These are phyloP conservation scores for Trichomonas tenax DNA, from an alignment of 208 protist genomes.

Conservation along the genomic window DNA sequence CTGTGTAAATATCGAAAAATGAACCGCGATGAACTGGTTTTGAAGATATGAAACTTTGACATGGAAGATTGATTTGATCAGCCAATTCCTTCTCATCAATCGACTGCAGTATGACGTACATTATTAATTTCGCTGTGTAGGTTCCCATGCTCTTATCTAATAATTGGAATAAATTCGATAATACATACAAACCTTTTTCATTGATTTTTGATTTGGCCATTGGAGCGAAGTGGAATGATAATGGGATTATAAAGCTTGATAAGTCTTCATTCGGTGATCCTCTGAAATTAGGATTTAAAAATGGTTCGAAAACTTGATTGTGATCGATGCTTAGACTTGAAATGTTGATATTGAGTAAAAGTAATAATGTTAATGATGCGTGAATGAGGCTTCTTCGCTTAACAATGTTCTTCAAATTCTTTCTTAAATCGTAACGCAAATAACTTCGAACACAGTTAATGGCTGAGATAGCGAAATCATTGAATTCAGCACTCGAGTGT, in stretches of 20 bases:
- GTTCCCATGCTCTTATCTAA: neutral
- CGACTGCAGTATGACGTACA: neutral
- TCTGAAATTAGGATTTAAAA: neutral
- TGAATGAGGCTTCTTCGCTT: neutral
- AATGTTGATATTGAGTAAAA: neutral
- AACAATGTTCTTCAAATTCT: no score
- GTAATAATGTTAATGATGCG: neutral
- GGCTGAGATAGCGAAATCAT: no score
- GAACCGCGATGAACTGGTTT: neutral
- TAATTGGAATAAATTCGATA: neutral
- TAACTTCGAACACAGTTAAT: no score
- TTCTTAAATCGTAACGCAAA: no score
- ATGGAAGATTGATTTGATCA: neutral
- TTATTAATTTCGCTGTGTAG: neutral
- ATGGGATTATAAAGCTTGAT: neutral
- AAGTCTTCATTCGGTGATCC: neutral
- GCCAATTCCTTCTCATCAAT: neutral
- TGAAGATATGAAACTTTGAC: neutral
- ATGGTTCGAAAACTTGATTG: neutral
- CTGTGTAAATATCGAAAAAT: neutral
- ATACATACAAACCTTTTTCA: neutral
- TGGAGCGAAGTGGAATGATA: neutral
- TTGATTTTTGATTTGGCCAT: neutral
- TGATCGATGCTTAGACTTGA: neutral
- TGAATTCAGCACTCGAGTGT: no score